phyloP scores from a whole-genome alignment of 2,329 filamentous ascomycete genomes.

The Penicillium corylophilum region DNA sequence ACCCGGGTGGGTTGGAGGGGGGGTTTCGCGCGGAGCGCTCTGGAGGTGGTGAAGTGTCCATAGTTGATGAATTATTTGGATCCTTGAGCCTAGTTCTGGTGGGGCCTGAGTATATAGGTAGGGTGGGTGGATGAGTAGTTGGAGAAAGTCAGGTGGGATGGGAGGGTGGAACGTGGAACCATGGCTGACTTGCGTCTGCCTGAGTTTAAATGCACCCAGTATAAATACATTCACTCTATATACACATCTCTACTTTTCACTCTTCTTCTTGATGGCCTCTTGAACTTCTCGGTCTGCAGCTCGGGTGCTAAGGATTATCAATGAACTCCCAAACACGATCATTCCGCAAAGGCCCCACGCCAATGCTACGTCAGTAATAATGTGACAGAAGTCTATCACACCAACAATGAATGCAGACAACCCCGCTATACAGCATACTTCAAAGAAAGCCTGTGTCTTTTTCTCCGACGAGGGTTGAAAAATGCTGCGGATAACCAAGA shows the following conservation, averaged over 20 bases:
- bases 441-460: background rate
- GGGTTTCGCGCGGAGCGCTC: conserved; percentile 25
- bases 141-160: conserved; percentile 1
- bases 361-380: background rate
- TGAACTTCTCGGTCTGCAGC: background rate
- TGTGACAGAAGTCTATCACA: background rate
- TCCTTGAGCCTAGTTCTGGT: background rate
- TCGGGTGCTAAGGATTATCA: background rate
- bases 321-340: background rate
- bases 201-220: conserved; percentile 4
- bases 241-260: background rate
- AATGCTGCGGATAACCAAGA: background rate
- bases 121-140: background rate
- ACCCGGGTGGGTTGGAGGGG: conserved; percentile 14
- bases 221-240: background rate
- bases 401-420: background rate
- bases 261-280: background rate
- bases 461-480: background rate
- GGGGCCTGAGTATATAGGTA: background rate
- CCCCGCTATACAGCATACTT: background rate
- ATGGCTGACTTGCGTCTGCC: background rate
- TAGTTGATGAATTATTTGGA: conserved; percentile 11
- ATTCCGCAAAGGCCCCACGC: background rate
- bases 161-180: conserved; percentile 2
- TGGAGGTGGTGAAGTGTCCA: conserved; percentile 30